Base-by-base conservation (phyloP, 345 rosid species). In the Populus alba region DNA sequence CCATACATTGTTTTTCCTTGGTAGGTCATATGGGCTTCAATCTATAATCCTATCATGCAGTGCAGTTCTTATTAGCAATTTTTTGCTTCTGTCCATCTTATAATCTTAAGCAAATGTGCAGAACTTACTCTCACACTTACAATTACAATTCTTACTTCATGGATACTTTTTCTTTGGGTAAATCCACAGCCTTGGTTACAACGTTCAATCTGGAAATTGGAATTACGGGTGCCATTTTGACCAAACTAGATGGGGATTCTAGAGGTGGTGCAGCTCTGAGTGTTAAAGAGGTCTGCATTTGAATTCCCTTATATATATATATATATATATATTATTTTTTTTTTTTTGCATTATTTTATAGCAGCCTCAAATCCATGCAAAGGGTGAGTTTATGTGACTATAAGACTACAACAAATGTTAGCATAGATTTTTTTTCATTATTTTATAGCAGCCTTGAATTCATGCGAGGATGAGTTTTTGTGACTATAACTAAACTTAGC, bases 221-320 rank as follows among this genome's bases (percentile, higher is more conserved):
- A 77, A 96, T 96, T 80, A 94, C 99, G 29, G 98, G 99, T 81
- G 99, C 98, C 83, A 96, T 96, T 83, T 88, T 96, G 89, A 94
- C 99, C 49, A 96, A 96, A 92, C 86, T 96, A 79, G 99, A 96
- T 74, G 98, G 99, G 25, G 99, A 96, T 85, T 96, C 99, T 77
- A 90, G 99, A 91, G 99, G 98, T 78, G 98, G 99, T 66, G 98
- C 99, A 69, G 99, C 99, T 80, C 84, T 96, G 81, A 94, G 98
- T 86, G 97, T 96, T 67, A 94, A 94, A 85, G 99, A 96, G 99
- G 99, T 93, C 77, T 72, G 89, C 43, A 55, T 47, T 70, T 22
- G 74, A 35, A 20, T 80, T 76, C 22, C 57, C 66, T 62, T 31
- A 29, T 2, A 31, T 31, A 31, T 31, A 31, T 31, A 29, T 29